Evolutionary conservation across 306 rosid species (phyloP).

Genomic region (Quillaja saponaria): DNA sequence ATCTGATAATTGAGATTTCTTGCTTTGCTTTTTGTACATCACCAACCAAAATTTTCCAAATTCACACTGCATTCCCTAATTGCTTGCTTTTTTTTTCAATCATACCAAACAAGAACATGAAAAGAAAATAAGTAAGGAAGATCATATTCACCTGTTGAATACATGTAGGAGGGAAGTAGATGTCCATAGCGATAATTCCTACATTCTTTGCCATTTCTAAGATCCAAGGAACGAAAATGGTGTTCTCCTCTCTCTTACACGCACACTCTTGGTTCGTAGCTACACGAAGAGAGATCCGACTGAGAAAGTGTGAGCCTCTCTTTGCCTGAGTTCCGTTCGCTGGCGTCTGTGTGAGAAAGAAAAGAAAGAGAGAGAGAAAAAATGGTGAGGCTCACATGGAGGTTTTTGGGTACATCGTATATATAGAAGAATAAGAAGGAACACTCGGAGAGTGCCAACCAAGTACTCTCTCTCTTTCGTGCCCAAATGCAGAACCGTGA

Average conservation of each 20-base stretch:
- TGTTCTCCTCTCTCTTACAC: neutral
- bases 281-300: neutral
- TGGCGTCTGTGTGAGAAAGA: no score
- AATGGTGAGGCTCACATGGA: constrained; percentile 24
- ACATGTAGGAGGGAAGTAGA: constrained; percentile 86
- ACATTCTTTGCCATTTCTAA: constrained; percentile 73
- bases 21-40: neutral
- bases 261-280: constrained; percentile 17
- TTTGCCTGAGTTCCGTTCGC: no score
- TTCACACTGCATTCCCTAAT: neutral
- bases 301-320: neutral
- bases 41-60: neutral
- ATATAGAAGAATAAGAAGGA: neutral
- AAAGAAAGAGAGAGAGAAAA: constrained; percentile 7
- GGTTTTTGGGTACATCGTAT: neutral
- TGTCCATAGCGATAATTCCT: constrained; percentile 90
- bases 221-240: neutral
- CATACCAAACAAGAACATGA: neutral
- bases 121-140: neutral
- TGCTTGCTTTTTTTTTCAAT: neutral
- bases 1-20: neutral
- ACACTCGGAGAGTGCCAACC: neutral
- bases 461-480: neutral
- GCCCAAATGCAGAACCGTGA: constrained; percentile 23
- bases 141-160: constrained; percentile 69